Base-by-base conservation (phyloP, 1,284 basidiomycete species). In the Ustilago cynodontis region DNA sequence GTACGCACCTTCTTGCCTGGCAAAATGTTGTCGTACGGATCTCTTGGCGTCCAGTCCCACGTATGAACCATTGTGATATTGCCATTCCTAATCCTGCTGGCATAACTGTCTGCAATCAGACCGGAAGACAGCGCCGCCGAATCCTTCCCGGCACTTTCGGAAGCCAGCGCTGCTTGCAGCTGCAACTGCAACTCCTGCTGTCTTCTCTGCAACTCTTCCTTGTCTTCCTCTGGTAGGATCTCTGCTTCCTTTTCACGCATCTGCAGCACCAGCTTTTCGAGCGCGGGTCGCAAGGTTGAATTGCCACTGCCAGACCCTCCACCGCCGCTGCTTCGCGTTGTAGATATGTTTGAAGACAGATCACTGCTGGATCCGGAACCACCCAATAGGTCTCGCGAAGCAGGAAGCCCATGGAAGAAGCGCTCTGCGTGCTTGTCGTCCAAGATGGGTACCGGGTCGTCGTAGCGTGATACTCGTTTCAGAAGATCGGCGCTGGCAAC, bases 351-450 rank as follows among this genome's bases (percentile, higher is more conserved):
- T 53, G 75, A 77, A 1, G 70, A 73, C 14, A 77, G 64, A 57
- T 77, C 75, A 66, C 66, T 79, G 68, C 65, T 73, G 41, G 63
- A 80, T 37, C 53, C 74, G 28, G 78, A 78, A 7, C 78, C 80
- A 3, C 73, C 76, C 2, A 84, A 71, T 7, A 81, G 62, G 43
- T 83, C 78, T 47, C 77, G 77, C 33, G 80, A 77, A 11, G 79
- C 83, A 5, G 80, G 77, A 31, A 75, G 58, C 49, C 82, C 83
- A 59, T 85, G 82, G 71, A 81, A 85, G 62, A 85, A 83, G 6
- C 81, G 82, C 59, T 85, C 83, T 2, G 82, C 81, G 45, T 77
- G 78, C 57, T 77, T 77, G 62, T 83, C 82, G 75, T 85, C 83
- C 49, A 82, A 45, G 50, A 85, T 64, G 1, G 83, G 79, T 6